A percentile compares a stretch with the other conserved stretches of the same genome.
These are phyloP conservation scores for Rhinocladiella similis DNA, from an alignment of 2,329 filamentous ascomycete species.

Conservation along the genomic window DNA sequence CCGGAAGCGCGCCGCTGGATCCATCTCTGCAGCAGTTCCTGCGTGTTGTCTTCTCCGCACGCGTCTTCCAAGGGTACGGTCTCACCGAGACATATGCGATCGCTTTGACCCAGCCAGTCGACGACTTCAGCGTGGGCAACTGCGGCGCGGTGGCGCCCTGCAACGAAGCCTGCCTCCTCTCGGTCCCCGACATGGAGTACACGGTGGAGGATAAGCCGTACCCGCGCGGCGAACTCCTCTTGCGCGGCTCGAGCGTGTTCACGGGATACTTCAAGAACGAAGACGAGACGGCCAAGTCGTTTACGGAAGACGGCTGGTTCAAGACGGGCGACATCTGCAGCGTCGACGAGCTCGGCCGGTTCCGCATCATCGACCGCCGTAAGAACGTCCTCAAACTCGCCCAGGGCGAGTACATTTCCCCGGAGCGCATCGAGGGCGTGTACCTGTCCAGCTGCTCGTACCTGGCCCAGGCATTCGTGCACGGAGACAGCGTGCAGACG, in stretches of 20 bases:
- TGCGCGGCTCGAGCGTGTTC: conserved; percentile 81
- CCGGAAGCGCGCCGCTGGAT: conserved; percentile 87
- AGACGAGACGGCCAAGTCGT: conserved; percentile 78
- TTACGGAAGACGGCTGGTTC: conserved; percentile 94
- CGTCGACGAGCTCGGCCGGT: conserved; percentile 80
- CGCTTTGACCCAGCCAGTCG: conserved; percentile 65
- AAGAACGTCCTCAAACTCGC: conserved; percentile 99
- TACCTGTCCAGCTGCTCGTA: conserved; percentile 80
- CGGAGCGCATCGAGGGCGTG: conserved; percentile 94
- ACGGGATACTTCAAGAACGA: conserved; percentile 85
- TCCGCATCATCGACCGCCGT: conserved; percentile 91
- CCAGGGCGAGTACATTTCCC: conserved; percentile 97
- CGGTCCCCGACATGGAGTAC: conserved; percentile 94
- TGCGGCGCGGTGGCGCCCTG: conserved; percentile 71
- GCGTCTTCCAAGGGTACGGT: conserved; percentile 85
- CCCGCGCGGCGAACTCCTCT: conserved; percentile 84
- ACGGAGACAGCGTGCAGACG: conserved; percentile 82
- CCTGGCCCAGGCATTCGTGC: conserved; percentile 79
- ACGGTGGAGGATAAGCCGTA: conserved; percentile 80
- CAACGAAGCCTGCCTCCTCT: conserved; percentile 76
- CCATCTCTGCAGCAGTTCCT: conserved; percentile 86
- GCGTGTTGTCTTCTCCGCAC: conserved; percentile 75
- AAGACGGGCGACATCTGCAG: conserved; percentile 89
- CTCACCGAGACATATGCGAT: conserved; percentile 91
- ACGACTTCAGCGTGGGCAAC: conserved; percentile 76